phyloP scores from a whole-genome alignment of 31 red algal species.

The Endocladia muricata region DNA sequence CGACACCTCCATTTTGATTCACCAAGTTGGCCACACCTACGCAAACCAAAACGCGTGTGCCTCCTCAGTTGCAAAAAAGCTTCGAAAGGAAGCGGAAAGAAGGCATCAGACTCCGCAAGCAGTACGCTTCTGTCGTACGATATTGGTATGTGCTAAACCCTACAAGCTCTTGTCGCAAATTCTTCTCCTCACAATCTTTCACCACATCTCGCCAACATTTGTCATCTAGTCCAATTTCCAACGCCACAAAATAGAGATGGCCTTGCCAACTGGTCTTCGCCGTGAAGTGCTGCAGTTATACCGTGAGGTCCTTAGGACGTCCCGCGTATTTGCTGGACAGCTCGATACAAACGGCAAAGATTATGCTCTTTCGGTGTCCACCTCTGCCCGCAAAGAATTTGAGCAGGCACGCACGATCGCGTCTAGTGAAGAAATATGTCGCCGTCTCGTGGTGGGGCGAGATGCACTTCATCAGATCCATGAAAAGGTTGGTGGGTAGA shows the following conservation, averaged over 20 bases:
- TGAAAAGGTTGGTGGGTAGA: slow-evolving; percentile 34
- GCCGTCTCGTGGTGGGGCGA: slow-evolving; percentile 24
- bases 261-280: slow-evolving; percentile 10
- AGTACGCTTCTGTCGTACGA: background rate
- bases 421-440: slow-evolving; percentile 30
- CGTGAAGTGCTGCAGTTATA: slow-evolving; percentile 31
- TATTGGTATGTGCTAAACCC: background rate
- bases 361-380: slow-evolving; percentile 6
- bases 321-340: slow-evolving; percentile 20
- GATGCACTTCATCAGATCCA: slow-evolving; percentile 57
- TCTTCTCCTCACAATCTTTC: no score
- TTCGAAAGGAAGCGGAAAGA: background rate
- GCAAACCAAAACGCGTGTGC: no score
- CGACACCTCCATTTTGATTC: no score
- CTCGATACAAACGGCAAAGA: slow-evolving; percentile 11
- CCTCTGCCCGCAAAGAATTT: slow-evolving; percentile 37
- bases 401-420: slow-evolving; percentile 10
- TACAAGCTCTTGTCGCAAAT: background rate
- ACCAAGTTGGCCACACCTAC: no score
- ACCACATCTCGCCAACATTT: no score
- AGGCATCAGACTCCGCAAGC: background rate
- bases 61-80: no score
- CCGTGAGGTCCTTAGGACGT: slow-evolving; percentile 36
- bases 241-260: slow-evolving; percentile 16
- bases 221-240: background rate